phyloP scores from a whole-genome alignment of 1,284 basidiomycete species.

The Ganoderma resinaceum region DNA sequence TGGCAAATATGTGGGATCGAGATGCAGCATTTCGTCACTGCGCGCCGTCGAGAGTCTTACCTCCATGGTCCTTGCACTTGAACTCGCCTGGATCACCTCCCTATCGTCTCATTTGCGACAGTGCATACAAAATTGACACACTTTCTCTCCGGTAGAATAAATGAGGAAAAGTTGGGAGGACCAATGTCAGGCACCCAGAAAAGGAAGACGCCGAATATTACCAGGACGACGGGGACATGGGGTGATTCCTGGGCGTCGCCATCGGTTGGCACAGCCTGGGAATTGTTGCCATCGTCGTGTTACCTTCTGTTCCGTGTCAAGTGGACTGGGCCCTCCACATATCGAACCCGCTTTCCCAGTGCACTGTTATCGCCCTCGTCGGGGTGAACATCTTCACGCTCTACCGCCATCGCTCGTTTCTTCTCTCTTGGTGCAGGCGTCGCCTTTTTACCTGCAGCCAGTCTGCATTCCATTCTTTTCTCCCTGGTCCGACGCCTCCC shows the following conservation, averaged over 20 bases:
- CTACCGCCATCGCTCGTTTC: conserved; percentile 23
- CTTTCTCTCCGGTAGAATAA: background rate
- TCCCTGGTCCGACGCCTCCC: conserved; percentile 19
- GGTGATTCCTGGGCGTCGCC: conserved; percentile 17
- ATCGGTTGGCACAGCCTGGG: conserved; percentile 25
- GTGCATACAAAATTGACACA: background rate
- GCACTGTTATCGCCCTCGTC: conserved; percentile 6
- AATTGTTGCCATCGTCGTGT: conserved; percentile 28
- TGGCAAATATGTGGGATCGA: background rate
- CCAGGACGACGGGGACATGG: conserved; percentile 25
- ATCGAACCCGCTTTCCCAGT: conserved; percentile 12
- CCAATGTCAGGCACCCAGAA: background rate
- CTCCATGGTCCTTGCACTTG: background rate
- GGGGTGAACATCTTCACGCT: conserved; percentile 12
- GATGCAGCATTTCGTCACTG: background rate
- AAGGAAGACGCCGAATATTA: conserved; percentile 21
- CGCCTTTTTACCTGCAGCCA: conserved; percentile 41
- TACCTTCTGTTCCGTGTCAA: conserved; percentile 27
- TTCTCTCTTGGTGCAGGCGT: conserved; percentile 36
- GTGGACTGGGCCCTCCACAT: conserved; percentile 10
- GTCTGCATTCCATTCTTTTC: conserved; percentile 47
- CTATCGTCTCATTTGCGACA: background rate
- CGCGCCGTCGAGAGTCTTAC: background rate
- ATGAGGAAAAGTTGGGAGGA: background rate
- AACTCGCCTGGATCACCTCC: background rate